phyloP scores from a whole-genome alignment of 1,284 basidiomycete genomes.

The Termitomyces sp. region DNA sequence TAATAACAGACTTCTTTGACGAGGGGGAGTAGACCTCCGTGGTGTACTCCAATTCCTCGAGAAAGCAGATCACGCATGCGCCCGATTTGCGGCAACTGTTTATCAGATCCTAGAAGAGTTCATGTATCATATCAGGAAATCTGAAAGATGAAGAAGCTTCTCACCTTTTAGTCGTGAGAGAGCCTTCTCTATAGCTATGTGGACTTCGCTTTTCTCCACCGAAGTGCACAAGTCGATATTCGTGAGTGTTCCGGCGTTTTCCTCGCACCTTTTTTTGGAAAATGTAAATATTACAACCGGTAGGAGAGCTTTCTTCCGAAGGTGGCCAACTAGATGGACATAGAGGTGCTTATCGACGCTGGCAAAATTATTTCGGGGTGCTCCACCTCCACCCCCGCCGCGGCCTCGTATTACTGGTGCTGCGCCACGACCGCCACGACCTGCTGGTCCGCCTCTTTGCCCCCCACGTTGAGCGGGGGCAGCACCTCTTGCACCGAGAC shows the following conservation, averaged over 20 bases:
- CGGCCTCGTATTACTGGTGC: constrained; percentile 36
- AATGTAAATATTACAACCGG: constrained; percentile 98
- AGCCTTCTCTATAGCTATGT: constrained; percentile 91
- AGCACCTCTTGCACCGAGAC: constrained; percentile 75
- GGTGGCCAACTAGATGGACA: constrained; percentile 84
- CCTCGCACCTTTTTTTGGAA: constrained; percentile 95
- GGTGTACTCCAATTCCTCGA: constrained; percentile 95
- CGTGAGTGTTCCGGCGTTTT: constrained; percentile 86
- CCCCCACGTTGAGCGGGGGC: constrained; percentile 59
- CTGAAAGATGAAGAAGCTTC: constrained; percentile 15
- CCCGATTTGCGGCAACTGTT: constrained; percentile 90
- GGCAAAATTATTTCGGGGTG: constrained; percentile 59
- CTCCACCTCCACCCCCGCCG: constrained; percentile 46
- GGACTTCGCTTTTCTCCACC: constrained; percentile 94
- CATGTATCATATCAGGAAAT: constrained; percentile 8
- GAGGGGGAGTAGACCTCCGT: constrained; percentile 93
- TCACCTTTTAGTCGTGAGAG: constrained; percentile 86
- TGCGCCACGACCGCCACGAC: constrained; percentile 48
- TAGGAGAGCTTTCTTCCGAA: constrained; percentile 82
- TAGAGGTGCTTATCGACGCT: constrained; percentile 86
- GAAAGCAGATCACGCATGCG: constrained; percentile 89
- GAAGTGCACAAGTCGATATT: constrained; percentile 87
- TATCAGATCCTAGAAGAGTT: constrained; percentile 72
- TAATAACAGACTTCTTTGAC: constrained; percentile 80
- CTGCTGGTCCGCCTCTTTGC: constrained; percentile 46